Evolutionary conservation across 257 asterid genomes (phyloP), one percentile per base, ranked within the genome.

Genomic region (Avicennia marina): DNA sequence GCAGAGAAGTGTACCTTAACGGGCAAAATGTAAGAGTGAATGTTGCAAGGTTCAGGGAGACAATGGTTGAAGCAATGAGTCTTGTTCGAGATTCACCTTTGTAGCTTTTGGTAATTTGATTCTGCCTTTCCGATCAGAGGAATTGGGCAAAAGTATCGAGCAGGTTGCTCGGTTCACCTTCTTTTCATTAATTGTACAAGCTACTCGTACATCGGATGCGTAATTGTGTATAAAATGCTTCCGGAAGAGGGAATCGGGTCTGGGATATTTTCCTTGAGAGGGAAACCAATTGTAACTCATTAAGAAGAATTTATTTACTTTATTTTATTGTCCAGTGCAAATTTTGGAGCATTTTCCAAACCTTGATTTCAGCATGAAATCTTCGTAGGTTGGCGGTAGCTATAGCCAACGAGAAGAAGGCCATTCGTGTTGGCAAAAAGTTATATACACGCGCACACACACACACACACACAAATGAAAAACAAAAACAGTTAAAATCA

Each of bases 1-100:
- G 95, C 69, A 45, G 65, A 79, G 95, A 75, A 64, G 79, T 79
- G 15, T 84, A 81, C 63, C 87, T 84, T 6, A 81, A 84, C 24
- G 76, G 75, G 1, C 94, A 84, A 60, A 81, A 81, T 59, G 83
- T 75, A 4, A 70, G 49, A 13, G 32, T 84, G 16, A 58, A 79
- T 29, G 68, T 84, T 19, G 54, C 16, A 0, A 78, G 85, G 66
- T 84, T 84, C 60, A 66, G 82, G 56, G 69, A 70, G 51, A 79
- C 83, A 4, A 68, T 80, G 74, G 81, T 80, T 17, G 71, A 69
- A 45, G 87, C 87, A 0, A 65, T 76, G 80, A 76, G 86, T 22
- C 70, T 76, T 29, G 76, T 73, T 29, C 40, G 25, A 16, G 75
- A 68, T 29, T 29, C 33, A 29, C 7, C 33, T 29, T 29, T 29